Conservation (phyloP, 768 basidiomycete genomes). For the Termitomyces heimii region DNA sequence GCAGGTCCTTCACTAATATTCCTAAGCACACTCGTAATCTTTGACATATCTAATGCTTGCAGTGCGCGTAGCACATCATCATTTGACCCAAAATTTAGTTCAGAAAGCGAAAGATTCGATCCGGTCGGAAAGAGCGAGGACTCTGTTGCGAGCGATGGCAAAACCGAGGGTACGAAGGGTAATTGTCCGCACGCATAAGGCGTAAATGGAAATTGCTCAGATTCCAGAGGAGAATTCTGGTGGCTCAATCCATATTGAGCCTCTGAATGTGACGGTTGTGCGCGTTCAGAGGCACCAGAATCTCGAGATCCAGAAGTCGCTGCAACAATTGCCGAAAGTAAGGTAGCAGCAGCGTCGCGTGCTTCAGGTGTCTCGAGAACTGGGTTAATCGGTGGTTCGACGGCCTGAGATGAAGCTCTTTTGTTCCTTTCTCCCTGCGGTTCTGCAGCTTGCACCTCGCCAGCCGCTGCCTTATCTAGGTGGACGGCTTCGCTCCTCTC, state of each 20-base stretch:
- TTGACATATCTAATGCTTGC: conserved; percentile 68
- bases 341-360: conserved; percentile 47
- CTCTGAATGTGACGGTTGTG: conserved; percentile 14
- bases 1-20: conserved; percentile 55
- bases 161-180: conserved; percentile 13
- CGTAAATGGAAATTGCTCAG: conserved; percentile 24
- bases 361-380: conserved; percentile 26
- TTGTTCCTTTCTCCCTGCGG: conserved; percentile 28
- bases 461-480: neutral
- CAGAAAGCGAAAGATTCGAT: conserved; percentile 23
- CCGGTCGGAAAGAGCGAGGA: conserved; percentile 19
- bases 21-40: conserved; percentile 62
- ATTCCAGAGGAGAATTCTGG: conserved; percentile 27
- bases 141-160: neutral
- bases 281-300: conserved; percentile 7
- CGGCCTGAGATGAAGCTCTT: conserved; percentile 23
- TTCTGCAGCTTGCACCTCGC: conserved; percentile 13
- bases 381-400: conserved; percentile 15
- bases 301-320: conserved; percentile 51
- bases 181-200: conserved; percentile 23
- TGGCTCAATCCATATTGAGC: conserved; percentile 21
- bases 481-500: conserved; percentile 13
- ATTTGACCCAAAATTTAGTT: conserved; percentile 47
- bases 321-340: conserved; percentile 61
- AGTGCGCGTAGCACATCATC: conserved; percentile 71